These are phyloP conservation scores for Magnaporthiopsis incrustans DNA, from an alignment of 2,329 filamentous ascomycete genomes.

Conservation along the genomic window DNA sequence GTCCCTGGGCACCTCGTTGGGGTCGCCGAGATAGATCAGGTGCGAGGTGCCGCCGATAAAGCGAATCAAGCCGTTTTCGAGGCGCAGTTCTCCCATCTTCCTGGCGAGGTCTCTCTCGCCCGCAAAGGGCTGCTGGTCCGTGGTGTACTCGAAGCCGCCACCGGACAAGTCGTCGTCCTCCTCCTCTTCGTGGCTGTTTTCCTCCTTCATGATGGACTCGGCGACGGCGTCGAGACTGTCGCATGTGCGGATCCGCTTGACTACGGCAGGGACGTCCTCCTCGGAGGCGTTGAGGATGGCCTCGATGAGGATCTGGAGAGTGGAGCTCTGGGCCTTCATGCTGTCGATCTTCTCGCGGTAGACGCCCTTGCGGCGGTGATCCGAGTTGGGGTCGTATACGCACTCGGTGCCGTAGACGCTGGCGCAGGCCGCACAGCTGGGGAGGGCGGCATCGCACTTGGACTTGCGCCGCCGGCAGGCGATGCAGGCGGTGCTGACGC, in stretches of 20 bases:
- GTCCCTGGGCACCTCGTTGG: conserved; percentile 22
- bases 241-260: conserved; percentile 81
- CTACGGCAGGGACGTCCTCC: conserved; percentile 72
- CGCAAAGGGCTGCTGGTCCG: conserved; percentile 34
- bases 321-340: conserved; percentile 78
- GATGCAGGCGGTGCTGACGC: conserved; percentile 69
- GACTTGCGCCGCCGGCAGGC: conserved; percentile 73
- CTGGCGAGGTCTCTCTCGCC: conserved; percentile 76
- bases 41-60: conserved; percentile 95
- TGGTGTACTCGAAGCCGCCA: conserved; percentile 27
- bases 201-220: conserved; percentile 41
- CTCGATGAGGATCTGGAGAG: conserved; percentile 85
- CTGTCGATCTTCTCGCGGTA: conserved; percentile 91
- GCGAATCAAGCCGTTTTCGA: conserved; percentile 80
- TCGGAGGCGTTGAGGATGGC: conserved; percentile 87
- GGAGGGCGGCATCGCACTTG: conserved; percentile 86
- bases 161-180: conserved; percentile 24
- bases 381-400: conserved; percentile 91
- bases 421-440: conserved; percentile 90
- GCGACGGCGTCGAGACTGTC: conserved; percentile 56
- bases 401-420: conserved; percentile 89
- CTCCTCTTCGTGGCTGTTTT: conserved; percentile 28
- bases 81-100: conserved; percentile 84
- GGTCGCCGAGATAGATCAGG: conserved; percentile 68
- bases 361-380: conserved; percentile 92